phyloP scores from a whole-genome alignment of 2,329 filamentous ascomycete species.

The Rhytidhysteron rufulum region DNA sequence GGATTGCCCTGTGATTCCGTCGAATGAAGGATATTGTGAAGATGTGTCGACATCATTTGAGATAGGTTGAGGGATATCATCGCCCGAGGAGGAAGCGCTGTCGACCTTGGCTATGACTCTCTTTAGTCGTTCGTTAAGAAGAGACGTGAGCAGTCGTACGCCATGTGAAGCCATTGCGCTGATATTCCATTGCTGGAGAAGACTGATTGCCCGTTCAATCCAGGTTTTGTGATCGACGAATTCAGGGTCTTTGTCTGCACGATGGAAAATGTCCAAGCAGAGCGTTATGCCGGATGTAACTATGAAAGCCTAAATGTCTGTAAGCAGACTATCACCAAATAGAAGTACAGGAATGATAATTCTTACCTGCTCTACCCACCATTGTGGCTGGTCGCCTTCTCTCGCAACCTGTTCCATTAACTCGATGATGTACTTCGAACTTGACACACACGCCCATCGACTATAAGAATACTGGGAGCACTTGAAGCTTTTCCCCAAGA shows the following conservation, averaged over 20 bases:
- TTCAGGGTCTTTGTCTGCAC: conserved; percentile 17
- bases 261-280: conserved; percentile 25
- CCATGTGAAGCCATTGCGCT: conserved; percentile 40
- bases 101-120: conserved; percentile 6
- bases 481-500: conserved; percentile 40
- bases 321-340: no score
- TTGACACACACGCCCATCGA: conserved; percentile 39
- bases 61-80: no score
- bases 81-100: conserved; percentile 6
- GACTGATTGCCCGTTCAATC: conserved; percentile 29
- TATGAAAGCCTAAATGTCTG: conserved; percentile 17
- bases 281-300: conserved; percentile 28
- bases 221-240: conserved; percentile 20
- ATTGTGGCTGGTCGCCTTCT: conserved; percentile 36
- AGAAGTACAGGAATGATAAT: no score
- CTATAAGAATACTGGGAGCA: conserved; percentile 41
- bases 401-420: conserved; percentile 28
- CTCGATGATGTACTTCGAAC: conserved; percentile 39
- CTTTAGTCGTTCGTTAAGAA: conserved; percentile 28
- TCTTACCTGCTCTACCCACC: conserved; percentile 38
- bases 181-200: conserved; percentile 29
- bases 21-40: neutral
- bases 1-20: neutral
- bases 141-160: conserved; percentile 32
- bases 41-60: no score